Evolutionary conservation across 768 basidiomycete genomes (phyloP).

Genomic region (Paxillus rubicundulus): DNA sequence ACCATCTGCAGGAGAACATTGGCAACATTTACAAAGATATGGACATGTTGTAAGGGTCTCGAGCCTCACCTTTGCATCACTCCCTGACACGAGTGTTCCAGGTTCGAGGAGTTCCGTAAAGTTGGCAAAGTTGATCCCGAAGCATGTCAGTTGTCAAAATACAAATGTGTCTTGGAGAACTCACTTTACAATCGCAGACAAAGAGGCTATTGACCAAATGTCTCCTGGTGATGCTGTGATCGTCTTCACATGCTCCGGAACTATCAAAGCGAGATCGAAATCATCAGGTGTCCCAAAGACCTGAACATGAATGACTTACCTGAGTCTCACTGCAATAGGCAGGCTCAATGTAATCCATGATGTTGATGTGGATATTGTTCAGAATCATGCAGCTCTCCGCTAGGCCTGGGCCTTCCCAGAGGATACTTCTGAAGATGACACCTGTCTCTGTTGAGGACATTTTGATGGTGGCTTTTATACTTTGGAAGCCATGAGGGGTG

Average conservation of each 20-base stretch:
- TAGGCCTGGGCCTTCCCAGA: conserved; percentile 90
- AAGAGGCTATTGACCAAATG: conserved; percentile 73
- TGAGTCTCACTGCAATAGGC: conserved; percentile 94
- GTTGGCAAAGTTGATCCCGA: conserved; percentile 66
- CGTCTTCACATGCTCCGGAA: conserved; percentile 96
- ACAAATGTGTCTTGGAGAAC: conserved; percentile 1
- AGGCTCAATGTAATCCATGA: conserved; percentile 55
- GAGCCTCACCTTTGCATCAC: not conserved
- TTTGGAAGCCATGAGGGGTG: conserved; percentile 96
- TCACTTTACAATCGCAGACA: conserved; percentile 51
- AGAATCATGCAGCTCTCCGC: conserved; percentile 89
- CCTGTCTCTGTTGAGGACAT: conserved; percentile 97
- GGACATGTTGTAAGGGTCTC: conserved; percentile 64
- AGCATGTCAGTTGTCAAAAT: conserved; percentile 60
- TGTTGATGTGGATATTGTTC: conserved; percentile 97
- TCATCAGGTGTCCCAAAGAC: not conserved
- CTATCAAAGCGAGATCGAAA: conserved; percentile 38
- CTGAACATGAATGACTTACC: conserved; percentile 39
- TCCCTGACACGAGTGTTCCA: conserved; percentile 24
- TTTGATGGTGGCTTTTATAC: conserved; percentile 98
- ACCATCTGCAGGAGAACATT: conserved; percentile 82
- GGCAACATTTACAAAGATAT: conserved; percentile 82
- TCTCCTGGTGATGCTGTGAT: conserved; percentile 83
- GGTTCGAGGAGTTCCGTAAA: conserved; percentile 80
- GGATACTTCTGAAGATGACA: conserved; percentile 96